phyloP scores from a whole-genome alignment of 495 filamentous ascomycete genomes.

The Neurospora sp. region DNA sequence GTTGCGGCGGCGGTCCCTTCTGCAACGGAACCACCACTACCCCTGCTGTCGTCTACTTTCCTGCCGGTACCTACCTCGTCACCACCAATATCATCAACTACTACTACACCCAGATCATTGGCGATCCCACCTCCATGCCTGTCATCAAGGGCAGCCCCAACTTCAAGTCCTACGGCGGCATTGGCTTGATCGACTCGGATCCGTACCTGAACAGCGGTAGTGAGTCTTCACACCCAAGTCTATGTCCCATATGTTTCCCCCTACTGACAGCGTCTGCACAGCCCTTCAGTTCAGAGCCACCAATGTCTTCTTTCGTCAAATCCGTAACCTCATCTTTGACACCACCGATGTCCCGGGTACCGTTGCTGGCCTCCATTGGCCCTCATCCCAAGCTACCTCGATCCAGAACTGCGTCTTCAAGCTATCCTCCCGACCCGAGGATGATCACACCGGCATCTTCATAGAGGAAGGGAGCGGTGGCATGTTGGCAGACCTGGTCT shows the following conservation, averaged over 20 bases:
- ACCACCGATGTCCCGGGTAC: constrained; percentile 50
- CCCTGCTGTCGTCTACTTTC: constrained; percentile 64
- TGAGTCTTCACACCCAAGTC: background rate
- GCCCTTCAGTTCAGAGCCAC: constrained; percentile 34
- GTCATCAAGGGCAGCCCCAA: constrained; percentile 54
- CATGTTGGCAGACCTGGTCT: constrained; percentile 60
- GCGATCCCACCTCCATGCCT: constrained; percentile 50
- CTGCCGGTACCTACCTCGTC: constrained; percentile 52
- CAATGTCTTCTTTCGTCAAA: constrained; percentile 79
- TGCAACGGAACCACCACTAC: constrained; percentile 69
- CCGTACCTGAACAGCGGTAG: constrained; percentile 45
- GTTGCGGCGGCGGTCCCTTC: constrained; percentile 56
- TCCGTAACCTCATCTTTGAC: constrained; percentile 89
- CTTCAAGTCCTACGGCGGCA: constrained; percentile 55
- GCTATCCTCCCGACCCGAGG: constrained; percentile 48
- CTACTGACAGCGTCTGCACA: background rate
- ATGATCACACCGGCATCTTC: constrained; percentile 62
- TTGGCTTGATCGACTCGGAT: constrained; percentile 56
- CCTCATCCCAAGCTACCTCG: constrained; percentile 84
- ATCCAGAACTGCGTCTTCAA: constrained; percentile 79
- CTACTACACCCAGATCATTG: constrained; percentile 57
- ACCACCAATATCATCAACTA: constrained; percentile 47
- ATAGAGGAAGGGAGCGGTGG: constrained; percentile 68
- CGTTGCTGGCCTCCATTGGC: constrained; percentile 83
- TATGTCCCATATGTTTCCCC: background rate